Evolutionary conservation across 208 protist genomes (phyloP), one percentile per base, ranked within the genome.

Genomic region (Leishmania guyanensis): DNA sequence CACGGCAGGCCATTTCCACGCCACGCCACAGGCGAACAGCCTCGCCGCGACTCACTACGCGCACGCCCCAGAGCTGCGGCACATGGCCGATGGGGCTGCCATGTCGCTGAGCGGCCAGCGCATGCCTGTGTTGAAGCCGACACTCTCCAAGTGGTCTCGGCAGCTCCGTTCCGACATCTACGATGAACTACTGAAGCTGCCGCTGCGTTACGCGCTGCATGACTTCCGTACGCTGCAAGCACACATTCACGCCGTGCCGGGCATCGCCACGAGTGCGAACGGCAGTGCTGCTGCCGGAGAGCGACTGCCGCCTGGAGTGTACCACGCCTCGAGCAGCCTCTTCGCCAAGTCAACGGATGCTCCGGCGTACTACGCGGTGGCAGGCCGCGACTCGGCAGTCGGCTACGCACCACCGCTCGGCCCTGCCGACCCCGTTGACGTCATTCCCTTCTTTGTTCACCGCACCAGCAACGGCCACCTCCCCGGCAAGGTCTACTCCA

Each of bases 131-230:
- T 78, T 81, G 29, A 86, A 88, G 75, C 87, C 80, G 4, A 20
- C 26, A 33, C 84, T 86, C 14, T 62, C 84, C 9, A 92, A 90
- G 60, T 96, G 90, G 89, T 90, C 89, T 29, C 86, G 89, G 3
- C 79, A 64, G 5, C 90, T 97, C 1, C 90, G 92, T 6, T 84
- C 89, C 10, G 92, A 96, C 50, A 86, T 97, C 65, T 97, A 97
- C 87, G 94, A 96, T 65, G 94, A 97, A 76, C 82, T 97, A 62
- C 77, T 96, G 74, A 97, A 97, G 83, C 82, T 97, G 26, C 94
- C 94, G 14, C 77, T 97, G 62, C 91, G 94, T 14, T 97, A 87
- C 79, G 86, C 87, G 58, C 85, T 97, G 66, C 94, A 97, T 71
- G 86, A 90, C 81, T 97, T 96, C 77, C 75, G 74, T 20, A 84